Evolutionary conservation across 108 stramenopile genomes (phyloP).

Genomic region (Skeletonema grethae): DNA sequence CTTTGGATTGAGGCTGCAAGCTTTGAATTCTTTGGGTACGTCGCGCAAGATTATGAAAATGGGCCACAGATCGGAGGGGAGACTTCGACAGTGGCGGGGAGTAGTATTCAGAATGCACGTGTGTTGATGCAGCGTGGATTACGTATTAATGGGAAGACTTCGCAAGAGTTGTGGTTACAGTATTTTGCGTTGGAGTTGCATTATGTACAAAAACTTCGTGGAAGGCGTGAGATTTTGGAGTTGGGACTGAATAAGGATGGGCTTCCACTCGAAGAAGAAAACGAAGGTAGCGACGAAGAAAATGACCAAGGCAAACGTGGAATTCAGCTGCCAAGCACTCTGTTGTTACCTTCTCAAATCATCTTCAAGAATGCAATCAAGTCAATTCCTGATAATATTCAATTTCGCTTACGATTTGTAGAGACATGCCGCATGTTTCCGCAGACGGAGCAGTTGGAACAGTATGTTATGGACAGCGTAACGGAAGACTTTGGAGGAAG

Average conservation of each 20-base stretch:
- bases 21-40: slow-evolving; percentile 78
- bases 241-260: slow-evolving; percentile 27
- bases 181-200: slow-evolving; percentile 85
- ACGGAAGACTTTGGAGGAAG: slow-evolving; percentile 58
- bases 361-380: slow-evolving; percentile 82
- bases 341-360: slow-evolving; percentile 48
- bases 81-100: slow-evolving; percentile 29
- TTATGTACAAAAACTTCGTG: slow-evolving; percentile 75
- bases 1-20: slow-evolving; percentile 88
- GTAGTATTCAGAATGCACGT: slow-evolving; percentile 73
- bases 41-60: slow-evolving; percentile 17
- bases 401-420: slow-evolving; percentile 73
- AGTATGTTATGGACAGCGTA: slow-evolving; percentile 56
- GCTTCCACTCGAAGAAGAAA: slow-evolving; percentile 22
- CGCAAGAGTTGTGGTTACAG: slow-evolving; percentile 81
- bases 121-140: slow-evolving; percentile 84
- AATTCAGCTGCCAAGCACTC: slow-evolving; percentile 11
- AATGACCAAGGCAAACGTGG: slow-evolving; percentile 5
- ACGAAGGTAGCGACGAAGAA: slow-evolving; percentile 6
- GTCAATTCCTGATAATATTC: slow-evolving; percentile 60
- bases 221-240: slow-evolving; percentile 63
- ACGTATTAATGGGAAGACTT: slow-evolving; percentile 62
- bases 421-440: slow-evolving; percentile 78
- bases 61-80: slow-evolving; percentile 23
- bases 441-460: slow-evolving; percentile 56